These are phyloP conservation scores for Lophiotrema nucula DNA, from an alignment of 495 filamentous ascomycete species.

Conservation along the genomic window DNA sequence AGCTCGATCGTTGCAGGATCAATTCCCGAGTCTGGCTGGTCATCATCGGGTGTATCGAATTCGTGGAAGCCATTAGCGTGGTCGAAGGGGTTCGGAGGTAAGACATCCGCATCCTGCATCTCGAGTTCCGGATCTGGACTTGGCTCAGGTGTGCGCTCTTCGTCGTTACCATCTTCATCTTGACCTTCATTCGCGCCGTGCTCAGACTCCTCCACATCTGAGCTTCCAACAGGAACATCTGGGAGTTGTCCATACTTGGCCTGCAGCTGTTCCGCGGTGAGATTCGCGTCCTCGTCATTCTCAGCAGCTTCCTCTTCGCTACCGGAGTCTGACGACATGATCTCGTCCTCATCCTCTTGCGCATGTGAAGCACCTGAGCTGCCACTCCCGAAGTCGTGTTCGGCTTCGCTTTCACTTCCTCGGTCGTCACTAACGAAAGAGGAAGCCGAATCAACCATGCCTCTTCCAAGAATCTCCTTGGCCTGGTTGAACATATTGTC, in stretches of 20 bases:
- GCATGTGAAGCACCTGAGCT: conserved; percentile 18
- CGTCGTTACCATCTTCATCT: conserved; percentile 48
- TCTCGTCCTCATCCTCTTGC: conserved; percentile 45
- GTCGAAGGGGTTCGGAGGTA: conserved; percentile 16
- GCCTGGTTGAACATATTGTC: conserved; percentile 73
- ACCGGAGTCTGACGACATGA: conserved; percentile 34
- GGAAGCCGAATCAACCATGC: conserved; percentile 37
- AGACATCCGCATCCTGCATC: conserved; percentile 22
- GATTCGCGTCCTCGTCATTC: conserved; percentile 31
- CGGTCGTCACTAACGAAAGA: conserved; percentile 32
- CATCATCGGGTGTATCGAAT: conserved; percentile 26
- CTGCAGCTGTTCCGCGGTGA: conserved; percentile 26
- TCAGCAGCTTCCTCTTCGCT: conserved; percentile 31
- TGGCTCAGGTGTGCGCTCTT: conserved; percentile 23
- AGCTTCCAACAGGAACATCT: conserved; percentile 38
- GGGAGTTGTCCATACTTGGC: conserved; percentile 30
- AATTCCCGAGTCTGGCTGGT: conserved; percentile 33
- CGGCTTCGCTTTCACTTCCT: conserved; percentile 36
- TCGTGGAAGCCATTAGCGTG: conserved; percentile 15
- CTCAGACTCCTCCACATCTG: conserved; percentile 69
- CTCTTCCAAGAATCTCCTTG: conserved; percentile 28
- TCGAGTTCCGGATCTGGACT: conserved; percentile 23
- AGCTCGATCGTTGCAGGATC: conserved; percentile 44
- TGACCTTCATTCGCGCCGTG: conserved; percentile 60
- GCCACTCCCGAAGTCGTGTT: neutral